Conservation (phyloP, 2,329 filamentous ascomycete species). For the Diaporthe helianthi region DNA sequence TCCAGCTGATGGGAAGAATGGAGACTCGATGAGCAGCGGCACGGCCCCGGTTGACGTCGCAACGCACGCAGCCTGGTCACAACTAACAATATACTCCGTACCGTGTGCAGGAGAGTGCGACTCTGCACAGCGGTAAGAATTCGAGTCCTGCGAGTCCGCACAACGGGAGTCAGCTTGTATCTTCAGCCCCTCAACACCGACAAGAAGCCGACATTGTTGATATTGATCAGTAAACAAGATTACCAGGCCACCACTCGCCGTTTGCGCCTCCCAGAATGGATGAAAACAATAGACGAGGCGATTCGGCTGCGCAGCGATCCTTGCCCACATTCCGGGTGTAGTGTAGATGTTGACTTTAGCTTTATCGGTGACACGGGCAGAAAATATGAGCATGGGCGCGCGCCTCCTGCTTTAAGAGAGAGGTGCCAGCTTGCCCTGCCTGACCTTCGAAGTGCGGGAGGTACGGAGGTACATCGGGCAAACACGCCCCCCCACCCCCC, state of each 20-base stretch:
- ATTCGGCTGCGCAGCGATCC: not conserved
- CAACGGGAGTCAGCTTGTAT: not conserved
- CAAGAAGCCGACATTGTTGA: not conserved
- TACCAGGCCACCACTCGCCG: conserved; percentile 6
- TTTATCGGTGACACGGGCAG: conserved; percentile 22
- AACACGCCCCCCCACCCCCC: not conserved
- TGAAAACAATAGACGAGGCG: not conserved
- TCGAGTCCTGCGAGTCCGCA: not conserved
- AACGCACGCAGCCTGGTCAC: not conserved
- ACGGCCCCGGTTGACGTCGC: conserved; percentile 11
- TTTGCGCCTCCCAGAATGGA: not conserved
- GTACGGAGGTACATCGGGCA: not conserved
- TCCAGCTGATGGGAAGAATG: conserved; percentile 5
- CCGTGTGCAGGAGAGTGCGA: not conserved
- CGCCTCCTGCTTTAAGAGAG: conserved; percentile 28
- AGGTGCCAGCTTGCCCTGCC: not conserved
- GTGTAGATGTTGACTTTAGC: conserved; percentile 14
- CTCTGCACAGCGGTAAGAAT: not conserved
- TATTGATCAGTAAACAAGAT: not conserved
- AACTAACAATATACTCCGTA: not conserved
- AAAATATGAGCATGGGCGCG: conserved; percentile 27
- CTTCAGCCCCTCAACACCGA: not conserved
- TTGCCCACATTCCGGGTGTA: not conserved
- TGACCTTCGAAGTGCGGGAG: not conserved
- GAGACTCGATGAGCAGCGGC: not conserved